Conservation (phyloP, 805 yeast genomes). For the Wickerhamiella allomyrinae region DNA sequence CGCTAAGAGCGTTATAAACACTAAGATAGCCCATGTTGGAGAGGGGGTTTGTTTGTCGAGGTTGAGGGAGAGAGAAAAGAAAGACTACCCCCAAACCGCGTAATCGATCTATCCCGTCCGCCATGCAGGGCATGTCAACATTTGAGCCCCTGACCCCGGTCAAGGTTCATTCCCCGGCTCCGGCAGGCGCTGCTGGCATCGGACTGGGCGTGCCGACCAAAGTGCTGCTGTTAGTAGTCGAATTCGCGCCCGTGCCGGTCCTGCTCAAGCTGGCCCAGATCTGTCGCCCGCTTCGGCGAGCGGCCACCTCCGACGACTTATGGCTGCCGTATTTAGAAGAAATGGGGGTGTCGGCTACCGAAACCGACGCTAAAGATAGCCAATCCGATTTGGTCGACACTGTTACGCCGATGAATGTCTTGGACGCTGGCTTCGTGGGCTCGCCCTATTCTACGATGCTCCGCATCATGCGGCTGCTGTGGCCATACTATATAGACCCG, state of each 20-base stretch:
- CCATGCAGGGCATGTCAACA: not conserved
- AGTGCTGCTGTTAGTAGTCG: not conserved
- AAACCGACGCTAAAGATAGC: not conserved
- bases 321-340: slow-evolving; percentile 8
- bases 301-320: slow-evolving; percentile 3
- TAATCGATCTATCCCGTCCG: not conserved
- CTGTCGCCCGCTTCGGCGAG: slow-evolving; percentile 2
- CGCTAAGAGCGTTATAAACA: slow-evolving; percentile 40
- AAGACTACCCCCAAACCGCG: not conserved
- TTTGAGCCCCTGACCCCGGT: not conserved
- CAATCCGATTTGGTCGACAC: not conserved
- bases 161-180: not conserved
- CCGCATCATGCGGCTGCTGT: slow-evolving; percentile 1
- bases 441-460: slow-evolving; percentile 7
- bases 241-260: not conserved
- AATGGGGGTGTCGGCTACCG: slow-evolving; percentile 4
- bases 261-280: slow-evolving; percentile 3
- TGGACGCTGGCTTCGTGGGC: slow-evolving; percentile 5
- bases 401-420: slow-evolving; percentile 1
- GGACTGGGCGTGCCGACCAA: not conserved
- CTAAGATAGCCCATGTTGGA: slow-evolving; percentile 25
- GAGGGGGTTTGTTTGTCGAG: no score
- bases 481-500: not conserved
- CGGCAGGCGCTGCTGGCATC: not conserved
- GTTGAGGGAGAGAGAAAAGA: no score